Percentiles rank a stretch among this genome's conserved stretches.
Evolutionary conservation across 2,329 filamentous ascomycete species (phyloP).

Genomic region (Pseudogymnoascus sp.): DNA sequence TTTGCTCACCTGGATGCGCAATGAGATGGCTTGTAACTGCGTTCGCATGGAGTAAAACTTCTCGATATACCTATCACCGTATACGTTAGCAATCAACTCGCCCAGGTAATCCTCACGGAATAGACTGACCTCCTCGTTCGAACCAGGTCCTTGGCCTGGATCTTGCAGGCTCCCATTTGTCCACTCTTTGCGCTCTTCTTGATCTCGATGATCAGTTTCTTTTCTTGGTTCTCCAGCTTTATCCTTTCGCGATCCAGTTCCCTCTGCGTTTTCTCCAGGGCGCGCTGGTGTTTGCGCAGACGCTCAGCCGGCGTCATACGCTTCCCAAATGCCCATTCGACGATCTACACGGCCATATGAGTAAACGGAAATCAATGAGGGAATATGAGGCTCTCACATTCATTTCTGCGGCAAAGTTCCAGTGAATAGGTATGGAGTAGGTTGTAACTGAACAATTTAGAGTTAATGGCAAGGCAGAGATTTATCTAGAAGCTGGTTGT

Average conservation of each 20-base stretch:
- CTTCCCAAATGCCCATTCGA: slow-evolving; percentile 99
- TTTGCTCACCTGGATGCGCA: slow-evolving; percentile 72
- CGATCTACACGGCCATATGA: slow-evolving; percentile 48
- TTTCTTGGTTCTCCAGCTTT: slow-evolving; percentile 97
- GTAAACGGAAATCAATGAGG: not conserved
- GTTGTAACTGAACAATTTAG: slow-evolving; percentile 2
- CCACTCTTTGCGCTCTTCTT: slow-evolving; percentile 98
- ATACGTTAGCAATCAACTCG: not conserved
- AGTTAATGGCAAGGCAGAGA: not conserved
- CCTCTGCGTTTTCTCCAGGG: slow-evolving; percentile 93
- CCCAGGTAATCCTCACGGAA: not conserved
- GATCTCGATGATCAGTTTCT: slow-evolving; percentile 91
- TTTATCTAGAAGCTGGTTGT: slow-evolving; percentile 1
- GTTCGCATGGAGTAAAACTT: slow-evolving; percentile 99
- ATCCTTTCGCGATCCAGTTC: slow-evolving; percentile 91
- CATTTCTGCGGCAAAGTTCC: not conserved
- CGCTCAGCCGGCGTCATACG: slow-evolving; percentile 95
- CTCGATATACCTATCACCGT: slow-evolving; percentile 67
- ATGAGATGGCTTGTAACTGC: slow-evolving; percentile 88
- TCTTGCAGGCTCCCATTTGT: slow-evolving; percentile 96
- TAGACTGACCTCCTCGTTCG: slow-evolving; percentile 63
- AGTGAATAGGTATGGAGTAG: not conserved
- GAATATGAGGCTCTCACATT: slow-evolving; percentile 1
- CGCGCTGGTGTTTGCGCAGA: slow-evolving; percentile 87
- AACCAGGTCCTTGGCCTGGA: slow-evolving; percentile 95